phyloP scores from a whole-genome alignment of 1,139 yeast species.

The Pichia kudriavzevii region DNA sequence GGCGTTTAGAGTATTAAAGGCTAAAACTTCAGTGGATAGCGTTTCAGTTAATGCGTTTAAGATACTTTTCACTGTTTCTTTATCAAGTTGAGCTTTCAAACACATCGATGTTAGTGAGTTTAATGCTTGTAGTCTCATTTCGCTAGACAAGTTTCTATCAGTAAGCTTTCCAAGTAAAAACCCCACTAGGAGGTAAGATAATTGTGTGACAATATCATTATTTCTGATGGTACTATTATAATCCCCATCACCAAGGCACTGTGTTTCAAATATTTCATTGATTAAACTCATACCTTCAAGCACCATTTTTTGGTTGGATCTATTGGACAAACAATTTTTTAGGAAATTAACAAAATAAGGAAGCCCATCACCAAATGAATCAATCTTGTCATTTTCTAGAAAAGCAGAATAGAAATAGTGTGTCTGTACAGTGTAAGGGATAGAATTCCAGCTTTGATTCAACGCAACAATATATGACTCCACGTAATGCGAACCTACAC shows the following conservation, averaged over 20 bases:
- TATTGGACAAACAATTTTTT: slow-evolving; percentile 34
- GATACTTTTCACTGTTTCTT: slow-evolving; percentile 4
- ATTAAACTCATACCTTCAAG: slow-evolving; percentile 43
- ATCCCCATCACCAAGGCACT: slow-evolving; percentile 18
- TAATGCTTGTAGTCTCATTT: slow-evolving; percentile 43
- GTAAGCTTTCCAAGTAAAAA: slow-evolving; percentile 30
- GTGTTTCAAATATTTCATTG: slow-evolving; percentile 30
- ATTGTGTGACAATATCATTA: slow-evolving; percentile 4
- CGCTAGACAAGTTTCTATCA: slow-evolving; percentile 40
- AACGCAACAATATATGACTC: slow-evolving; percentile 16
- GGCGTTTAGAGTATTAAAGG: slow-evolving; percentile 12
- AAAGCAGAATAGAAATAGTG: slow-evolving; percentile 29
- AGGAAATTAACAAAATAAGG: slow-evolving; percentile 31
- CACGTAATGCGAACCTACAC: slow-evolving; percentile 18
- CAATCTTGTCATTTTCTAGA: slow-evolving; percentile 24
- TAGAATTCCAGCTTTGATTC: slow-evolving; percentile 14
- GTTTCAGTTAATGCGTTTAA: slow-evolving; percentile 17
- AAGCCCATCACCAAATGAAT: slow-evolving; percentile 26
- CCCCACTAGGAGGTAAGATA: slow-evolving; percentile 13
- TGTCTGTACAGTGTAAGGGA: slow-evolving; percentile 23
- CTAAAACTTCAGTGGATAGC: slow-evolving; percentile 9
- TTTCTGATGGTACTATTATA: slow-evolving; percentile 3
- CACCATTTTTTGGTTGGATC: slow-evolving; percentile 42
- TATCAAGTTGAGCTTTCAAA: slow-evolving; percentile 18
- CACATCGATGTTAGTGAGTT: slow-evolving; percentile 30